Base-by-base conservation (phyloP, 202 grass and related monocot species). In the Panicum hallii region DNA sequence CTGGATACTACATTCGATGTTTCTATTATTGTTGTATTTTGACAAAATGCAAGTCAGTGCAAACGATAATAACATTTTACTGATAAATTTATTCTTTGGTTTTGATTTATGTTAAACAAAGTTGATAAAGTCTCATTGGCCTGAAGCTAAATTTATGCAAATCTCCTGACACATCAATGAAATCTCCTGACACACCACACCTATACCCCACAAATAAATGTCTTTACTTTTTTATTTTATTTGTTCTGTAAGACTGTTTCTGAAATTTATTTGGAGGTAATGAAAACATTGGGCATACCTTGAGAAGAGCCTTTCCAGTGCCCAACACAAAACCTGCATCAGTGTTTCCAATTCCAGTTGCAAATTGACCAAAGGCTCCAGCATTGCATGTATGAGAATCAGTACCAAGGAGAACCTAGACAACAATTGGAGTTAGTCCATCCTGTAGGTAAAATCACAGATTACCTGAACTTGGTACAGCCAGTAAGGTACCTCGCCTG, bases 321-420 rank as follows among this genome's bases (percentile, higher is more conserved):
- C 96, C 93, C 91, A 99, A 83, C 30, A 99, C 91, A 72, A 99
- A 99, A 78, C 96, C 96, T 50, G 96, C 96, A 86, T 99, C 91
- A 2, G 93, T 96, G 89, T 96, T 99, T 74, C 96, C 96, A 64
- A 99, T 99, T 82, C 96, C 96, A 66, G 96, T 99, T 75, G 96
- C 96, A 62, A 99, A 96, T 78, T 99, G 93, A 43, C 96, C 91
- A 81, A 99, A 99, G 68, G 96, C 96, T 79, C 96, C 96, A 83
- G 96, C 96, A 85, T 96, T 99, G 84, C 96, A 99, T 1, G 93
- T 95, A 63, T 99, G 96, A 22, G 96, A 99, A 88, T 99, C 96
- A 19, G 96, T 96, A 56, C 93, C 91, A 58, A 99, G 90, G 56
- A 99, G 88, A 95, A 99, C 93, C 96, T 96, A 73, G 5, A 90